Evolutionary conservation across 1,284 basidiomycete species (phyloP), one percentile per base, ranked within the genome.

Genomic region (Trichosporon asahii): DNA sequence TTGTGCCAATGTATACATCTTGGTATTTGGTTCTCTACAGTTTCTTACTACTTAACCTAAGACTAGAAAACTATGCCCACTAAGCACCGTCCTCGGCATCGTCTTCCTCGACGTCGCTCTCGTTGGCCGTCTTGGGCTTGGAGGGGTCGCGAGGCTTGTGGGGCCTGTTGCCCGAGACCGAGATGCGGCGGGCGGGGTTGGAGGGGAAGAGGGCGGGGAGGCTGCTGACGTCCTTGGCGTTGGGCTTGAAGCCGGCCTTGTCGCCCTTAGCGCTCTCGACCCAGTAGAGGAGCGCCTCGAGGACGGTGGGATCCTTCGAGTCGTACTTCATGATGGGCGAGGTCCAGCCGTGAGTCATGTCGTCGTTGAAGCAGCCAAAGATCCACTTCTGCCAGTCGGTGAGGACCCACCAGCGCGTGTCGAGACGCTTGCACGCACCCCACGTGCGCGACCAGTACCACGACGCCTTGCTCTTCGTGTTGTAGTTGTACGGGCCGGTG

Each of bases 391-490:
- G 77, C 75, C 80, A 85, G 72, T 83, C 81, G 65, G 84, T 85
- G 69, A 85, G 76, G 67, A 83, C 82, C 70, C 77, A 85, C 74
- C 78, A 82, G 61, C 77, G 73, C 72, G 81, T 80, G 6, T 75
- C 72, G 65, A 84, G 77, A 33, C 84, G 79, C 67, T 79, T 79
- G 71, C 79, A 76, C 12, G 82, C 82, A 23, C 78, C 78, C 72
- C 76, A 82, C 44, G 79, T 75, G 66, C 83, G 78, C 40, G 80
- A 82, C 83, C 83, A 84, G 76, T 83, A 83, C 84, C 83, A 84
- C 37, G 82, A 83, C 8, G 84, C 83, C 76, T 83, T 84, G 67
- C 78, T 80, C 70, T 81, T 82, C 71, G 77, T 82, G 74, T 82
- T 81, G 77, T 85, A 85, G 61, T 76, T 73, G 74, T 84, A 84